These are phyloP conservation scores for Penicillium fuscoglaucum DNA, from an alignment of 2,329 filamentous ascomycete species.

Conservation along the genomic window DNA sequence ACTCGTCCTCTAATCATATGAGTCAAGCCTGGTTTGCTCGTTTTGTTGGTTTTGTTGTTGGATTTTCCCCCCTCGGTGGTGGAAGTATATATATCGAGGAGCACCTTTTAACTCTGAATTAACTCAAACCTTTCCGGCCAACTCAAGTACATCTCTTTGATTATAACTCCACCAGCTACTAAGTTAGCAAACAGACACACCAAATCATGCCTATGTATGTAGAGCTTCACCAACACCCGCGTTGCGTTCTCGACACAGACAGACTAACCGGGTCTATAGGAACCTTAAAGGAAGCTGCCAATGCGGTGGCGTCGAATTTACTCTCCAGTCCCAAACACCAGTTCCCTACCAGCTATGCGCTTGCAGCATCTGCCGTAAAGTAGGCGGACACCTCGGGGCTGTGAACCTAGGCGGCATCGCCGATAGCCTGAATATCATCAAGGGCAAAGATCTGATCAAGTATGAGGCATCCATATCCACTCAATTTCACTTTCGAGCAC, in stretches of 20 bases:
- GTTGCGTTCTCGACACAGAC: not conserved
- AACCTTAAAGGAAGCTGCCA: constrained; percentile 52
- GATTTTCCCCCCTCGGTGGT: not conserved
- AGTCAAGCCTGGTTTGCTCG: not conserved
- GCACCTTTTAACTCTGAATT: constrained; percentile 22
- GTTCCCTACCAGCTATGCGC: constrained; percentile 53
- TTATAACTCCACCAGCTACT: not conserved
- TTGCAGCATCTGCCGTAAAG: constrained; percentile 53
- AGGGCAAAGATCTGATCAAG: constrained; percentile 49
- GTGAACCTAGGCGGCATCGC: constrained; percentile 51
- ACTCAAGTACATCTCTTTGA: not conserved
- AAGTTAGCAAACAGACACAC: not conserved
- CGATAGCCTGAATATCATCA: constrained; percentile 43
- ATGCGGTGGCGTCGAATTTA: constrained; percentile 51
- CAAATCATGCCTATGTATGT: constrained; percentile 15
- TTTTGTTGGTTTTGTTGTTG: not conserved
- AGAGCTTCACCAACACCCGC: not conserved
- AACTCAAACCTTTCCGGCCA: not conserved
- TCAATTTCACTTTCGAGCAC: too few relatives aligned
- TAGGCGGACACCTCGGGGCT: constrained; percentile 47
- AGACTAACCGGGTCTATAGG: constrained; percentile 32
- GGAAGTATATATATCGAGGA: constrained; percentile 11
- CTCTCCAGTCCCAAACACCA: constrained; percentile 48
- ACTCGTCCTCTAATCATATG: not conserved
- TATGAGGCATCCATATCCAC: constrained; percentile 22